Conservation (phyloP, 768 basidiomycete species). For the Rhizopogon vesiculosus region DNA sequence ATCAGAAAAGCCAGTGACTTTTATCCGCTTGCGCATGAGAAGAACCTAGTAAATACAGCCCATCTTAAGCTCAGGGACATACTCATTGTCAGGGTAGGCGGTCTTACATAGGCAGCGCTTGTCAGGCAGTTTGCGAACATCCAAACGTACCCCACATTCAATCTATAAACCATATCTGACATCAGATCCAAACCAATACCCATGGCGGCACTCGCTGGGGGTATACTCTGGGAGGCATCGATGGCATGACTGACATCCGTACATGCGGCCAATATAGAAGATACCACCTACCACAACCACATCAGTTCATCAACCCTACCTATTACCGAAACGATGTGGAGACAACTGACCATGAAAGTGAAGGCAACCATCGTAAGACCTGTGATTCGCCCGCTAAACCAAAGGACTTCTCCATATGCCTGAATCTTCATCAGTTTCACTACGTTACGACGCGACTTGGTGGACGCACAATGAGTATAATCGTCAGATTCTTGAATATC, state of each 20-base stretch:
- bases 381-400: conserved; percentile 92
- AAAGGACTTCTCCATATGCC: conserved; percentile 97
- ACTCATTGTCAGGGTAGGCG: neutral
- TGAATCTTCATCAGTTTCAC: conserved; percentile 23
- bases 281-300: conserved; percentile 59
- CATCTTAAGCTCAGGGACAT: neutral
- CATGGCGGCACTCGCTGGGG: conserved; percentile 22
- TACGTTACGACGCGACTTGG: neutral
- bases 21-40: conserved; percentile 95
- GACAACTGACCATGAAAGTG: conserved; percentile 72
- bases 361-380: conserved; percentile 87
- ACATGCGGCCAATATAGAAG: conserved; percentile 97
- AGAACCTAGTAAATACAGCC: conserved; percentile 57
- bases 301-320: neutral
- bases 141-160: conserved; percentile 92
- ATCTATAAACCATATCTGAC: conserved; percentile 39
- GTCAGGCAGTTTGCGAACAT: conserved; percentile 91
- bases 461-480: conserved; percentile 85
- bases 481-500: conserved; percentile 99
- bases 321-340: neutral
- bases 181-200: conserved; percentile 31
- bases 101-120: conserved; percentile 83
- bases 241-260: conserved; percentile 56
- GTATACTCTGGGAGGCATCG: conserved; percentile 22
- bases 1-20: conserved; percentile 90